Evolutionary conservation across 139 green algal genomes (phyloP), one percentile per base, ranked within the genome.

Genomic region (Pycnococcus provasolii): DNA sequence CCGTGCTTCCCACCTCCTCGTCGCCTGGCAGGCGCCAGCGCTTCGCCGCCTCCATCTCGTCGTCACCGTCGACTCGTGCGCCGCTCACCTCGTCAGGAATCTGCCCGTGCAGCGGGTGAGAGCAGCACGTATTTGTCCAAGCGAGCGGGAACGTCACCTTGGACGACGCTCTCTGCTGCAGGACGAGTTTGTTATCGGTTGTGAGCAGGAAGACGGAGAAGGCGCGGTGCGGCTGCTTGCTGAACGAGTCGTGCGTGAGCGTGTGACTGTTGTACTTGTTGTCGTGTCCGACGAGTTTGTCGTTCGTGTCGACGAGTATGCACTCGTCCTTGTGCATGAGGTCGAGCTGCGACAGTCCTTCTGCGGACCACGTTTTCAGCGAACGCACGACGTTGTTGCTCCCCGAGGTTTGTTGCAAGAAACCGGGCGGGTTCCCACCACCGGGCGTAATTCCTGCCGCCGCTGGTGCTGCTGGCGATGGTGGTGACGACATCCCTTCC

Each of bases 61-160:
- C 26, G 26, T 26, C 26, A 26, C 26, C 26, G 26, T 26, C 26
- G 26, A 26, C 26, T 26, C 26, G 26, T 26, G 26, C 26, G 26
- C 26, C 26, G 26, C 26, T 26, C 58, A 58, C 60, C 58, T 84
- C 79, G 41, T 39, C 67, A 3, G 88, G 89, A 0, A 58, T 15
- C 42, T 94, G 81, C 1, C 87, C 89, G 62, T 89, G 75, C 61
- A 98, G 77, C 13, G 81, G 92, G 77, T 98, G 92, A 61, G 73
- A 88, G 84, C 92, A 98, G 81, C 92, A 98, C 0, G 92, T 96
- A 81, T 98, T 98, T 51, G 91, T 97, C 91, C 91, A 96, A 51
- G 95, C 85, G 1, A 68, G 9, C 4, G 92, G 92, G 66, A 98
- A 98, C 0, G 92, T 98, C 53, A 98, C 91, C 71, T 98, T 98